Percentiles rank a stretch among this genome's conserved stretches.
These are phyloP conservation scores for Trypanosoma rangeli DNA, from an alignment of 208 protist genomes.

Conservation along the genomic window DNA sequence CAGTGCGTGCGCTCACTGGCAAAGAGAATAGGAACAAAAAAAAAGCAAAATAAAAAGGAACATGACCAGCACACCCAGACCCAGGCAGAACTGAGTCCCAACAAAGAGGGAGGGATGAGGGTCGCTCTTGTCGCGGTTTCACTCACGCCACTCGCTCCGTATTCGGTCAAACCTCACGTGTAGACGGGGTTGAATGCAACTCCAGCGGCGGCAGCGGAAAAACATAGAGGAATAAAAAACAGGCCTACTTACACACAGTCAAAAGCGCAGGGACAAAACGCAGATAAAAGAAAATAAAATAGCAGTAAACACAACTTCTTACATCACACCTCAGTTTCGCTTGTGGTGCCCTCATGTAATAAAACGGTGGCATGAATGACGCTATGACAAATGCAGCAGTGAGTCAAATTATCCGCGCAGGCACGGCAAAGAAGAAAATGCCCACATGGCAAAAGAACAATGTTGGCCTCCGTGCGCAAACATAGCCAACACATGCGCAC, in stretches of 20 bases:
- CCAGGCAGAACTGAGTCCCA: no score
- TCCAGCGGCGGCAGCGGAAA: neutral
- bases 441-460: conserved; percentile 66
- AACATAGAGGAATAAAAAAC: neutral
- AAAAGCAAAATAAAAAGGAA: neutral
- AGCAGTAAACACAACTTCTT: neutral
- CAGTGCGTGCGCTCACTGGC: neutral
- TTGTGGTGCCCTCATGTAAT: conserved; percentile 29
- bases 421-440: conserved; percentile 61
- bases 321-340: conserved; percentile 1
- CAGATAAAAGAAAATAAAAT: neutral
- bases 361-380: conserved; percentile 47
- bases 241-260: neutral
- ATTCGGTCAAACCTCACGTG: no score
- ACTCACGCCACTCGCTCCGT: no score
- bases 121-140: no score
- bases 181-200: no score
- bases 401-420: conserved; percentile 41
- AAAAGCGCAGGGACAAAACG: neutral
- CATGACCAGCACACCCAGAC: neutral
- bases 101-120: neutral
- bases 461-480: conserved; percentile 53
- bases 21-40: conserved; percentile 4
- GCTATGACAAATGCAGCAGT: conserved; percentile 62
- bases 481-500: conserved; percentile 81